Base-by-base conservation (phyloP, 139 green algal genomes). In the Micractinium conductrix region DNA sequence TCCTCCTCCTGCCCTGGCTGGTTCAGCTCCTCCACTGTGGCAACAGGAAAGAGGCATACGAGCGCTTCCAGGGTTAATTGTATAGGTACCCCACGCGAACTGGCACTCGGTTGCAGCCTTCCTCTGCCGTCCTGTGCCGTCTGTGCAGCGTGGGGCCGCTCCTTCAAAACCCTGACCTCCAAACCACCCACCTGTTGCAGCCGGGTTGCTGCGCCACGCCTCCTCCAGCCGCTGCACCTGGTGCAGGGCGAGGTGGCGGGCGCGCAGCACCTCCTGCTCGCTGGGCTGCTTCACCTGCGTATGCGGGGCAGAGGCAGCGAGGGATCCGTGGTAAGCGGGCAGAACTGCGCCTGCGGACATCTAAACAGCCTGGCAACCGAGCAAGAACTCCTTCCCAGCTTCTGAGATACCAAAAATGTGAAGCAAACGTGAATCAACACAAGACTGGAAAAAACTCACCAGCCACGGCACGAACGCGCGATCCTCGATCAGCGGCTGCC, bases 401-500 rank as follows among this genome's bases (percentile, higher is more conserved):
- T n/a, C n/a, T n/a, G n/a, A n/a, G n/a, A n/a, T n/a, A n/a, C n/a
- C n/a, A n/a, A n/a, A n/a, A n/a, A n/a, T n/a, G n/a, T n/a, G n/a
- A n/a, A n/a, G n/a, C n/a, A n/a, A n/a, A 62, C 53, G 53, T 62
- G 53, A 62, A 22, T 62, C 8, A 62, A 28, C 19, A 22, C 53
- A 62, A 19, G 10, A 10, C 48, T 19, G 53, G 53, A 21, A 62
- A 21, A 2, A 62, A 2, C 65, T 95, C 37, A 99, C 95, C 76
- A 99, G 90, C 97, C 97, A 99, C 5, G 85, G 83, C 44, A 98
- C 90, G 86, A 99, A 98, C 21, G 87, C 88, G 7, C 95, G 83
- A 84, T 98, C 95, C 85, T 97, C 88, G 45, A 99, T 95, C 24
- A 99, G 94, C 30, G 97, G 96, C 90, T 97, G 91, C 97, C 97